These are phyloP conservation scores for Bolboschoenoplectus hybrid DNA, from an alignment of 202 grass and related monocot genomes.

Conservation along the genomic window DNA sequence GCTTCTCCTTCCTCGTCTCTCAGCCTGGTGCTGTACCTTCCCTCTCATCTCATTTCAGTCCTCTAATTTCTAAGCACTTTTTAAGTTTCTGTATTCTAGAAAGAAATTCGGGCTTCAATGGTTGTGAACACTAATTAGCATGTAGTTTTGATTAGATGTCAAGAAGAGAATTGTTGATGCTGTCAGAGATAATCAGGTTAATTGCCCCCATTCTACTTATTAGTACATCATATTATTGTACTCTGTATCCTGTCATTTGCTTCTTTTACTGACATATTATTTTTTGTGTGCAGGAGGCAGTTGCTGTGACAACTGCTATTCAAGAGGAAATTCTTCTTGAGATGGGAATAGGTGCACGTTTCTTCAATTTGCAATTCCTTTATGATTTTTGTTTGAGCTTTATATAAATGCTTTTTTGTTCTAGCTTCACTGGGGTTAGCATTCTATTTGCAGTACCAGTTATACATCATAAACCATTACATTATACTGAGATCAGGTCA, in stretches of 20 bases:
- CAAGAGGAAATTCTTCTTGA: constrained; percentile 80
- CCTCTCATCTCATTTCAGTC: neutral
- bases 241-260: neutral
- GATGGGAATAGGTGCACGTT: constrained; percentile 68
- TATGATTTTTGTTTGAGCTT: neutral
- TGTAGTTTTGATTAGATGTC: constrained; percentile 43
- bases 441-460: neutral
- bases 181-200: constrained; percentile 72
- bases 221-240: neutral
- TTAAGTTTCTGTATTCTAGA: neutral
- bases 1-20: constrained; percentile 69
- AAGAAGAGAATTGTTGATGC: constrained; percentile 58
- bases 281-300: constrained; percentile 56
- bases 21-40: constrained; percentile 50
- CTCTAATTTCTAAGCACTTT: neutral
- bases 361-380: neutral
- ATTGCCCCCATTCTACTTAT: neutral
- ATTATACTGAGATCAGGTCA: neutral
- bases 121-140: neutral
- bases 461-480: neutral
- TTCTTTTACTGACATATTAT: neutral
- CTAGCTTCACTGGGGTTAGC: neutral
- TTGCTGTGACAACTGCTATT: constrained; percentile 74
- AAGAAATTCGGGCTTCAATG: neutral
- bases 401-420: neutral